phyloP scores from a whole-genome alignment of 148 eudicot genomes.

The Suaeda aralocaspica region DNA sequence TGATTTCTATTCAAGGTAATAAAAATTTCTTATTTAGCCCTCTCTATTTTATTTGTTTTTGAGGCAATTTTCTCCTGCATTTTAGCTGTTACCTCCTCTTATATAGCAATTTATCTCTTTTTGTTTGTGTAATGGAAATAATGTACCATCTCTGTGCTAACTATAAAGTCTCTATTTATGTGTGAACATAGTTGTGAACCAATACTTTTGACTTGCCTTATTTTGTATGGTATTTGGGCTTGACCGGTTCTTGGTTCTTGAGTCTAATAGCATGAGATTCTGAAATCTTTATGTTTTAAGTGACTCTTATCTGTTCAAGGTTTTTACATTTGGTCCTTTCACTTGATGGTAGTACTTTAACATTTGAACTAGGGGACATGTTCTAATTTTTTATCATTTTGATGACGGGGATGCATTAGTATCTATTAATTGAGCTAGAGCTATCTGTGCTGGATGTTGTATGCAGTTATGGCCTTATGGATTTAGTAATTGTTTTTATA shows the following conservation, averaged over 20 bases:
- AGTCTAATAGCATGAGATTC: neutral
- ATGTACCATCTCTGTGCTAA: too few relatives aligned
- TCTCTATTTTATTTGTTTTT: neutral
- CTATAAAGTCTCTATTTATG: neutral
- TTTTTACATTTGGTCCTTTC: neutral
- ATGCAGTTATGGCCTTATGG: too few relatives aligned
- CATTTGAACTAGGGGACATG: neutral
- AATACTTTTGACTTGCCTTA: neutral
- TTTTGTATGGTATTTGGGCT: neutral
- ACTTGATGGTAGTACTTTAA: neutral
- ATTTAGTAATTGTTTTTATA: too few relatives aligned
- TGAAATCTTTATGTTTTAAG: neutral
- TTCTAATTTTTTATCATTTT: too few relatives aligned
- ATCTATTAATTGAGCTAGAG: too few relatives aligned
- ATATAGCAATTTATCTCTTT: too few relatives aligned
- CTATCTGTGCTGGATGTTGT: too few relatives aligned
- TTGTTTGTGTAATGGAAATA: too few relatives aligned
- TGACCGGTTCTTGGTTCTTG: neutral
- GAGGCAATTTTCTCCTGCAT: neutral
- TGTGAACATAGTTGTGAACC: neutral
- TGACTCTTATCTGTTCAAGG: neutral
- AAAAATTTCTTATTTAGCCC: neutral
- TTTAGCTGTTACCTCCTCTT: neutral
- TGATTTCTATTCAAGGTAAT: slow-evolving; percentile 89
- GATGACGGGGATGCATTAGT: too few relatives aligned